phyloP scores from a whole-genome alignment of 2,329 filamentous ascomycete species.

The Fonsecaea pedrosoi region DNA sequence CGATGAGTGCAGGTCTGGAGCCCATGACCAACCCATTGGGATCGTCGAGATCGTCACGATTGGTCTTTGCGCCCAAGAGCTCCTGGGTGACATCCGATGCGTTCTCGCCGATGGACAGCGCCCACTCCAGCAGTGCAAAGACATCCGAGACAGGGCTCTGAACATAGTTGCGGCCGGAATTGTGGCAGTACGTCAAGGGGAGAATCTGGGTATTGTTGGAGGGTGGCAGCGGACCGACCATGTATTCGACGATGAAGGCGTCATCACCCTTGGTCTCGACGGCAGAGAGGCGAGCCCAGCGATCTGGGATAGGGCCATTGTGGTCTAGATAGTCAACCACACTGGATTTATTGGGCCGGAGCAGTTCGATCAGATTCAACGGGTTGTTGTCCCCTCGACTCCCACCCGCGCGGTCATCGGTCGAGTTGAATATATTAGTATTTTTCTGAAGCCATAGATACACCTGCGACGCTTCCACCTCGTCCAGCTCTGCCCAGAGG shows the following conservation, averaged over 20 bases:
- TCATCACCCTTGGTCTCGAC: conserved; percentile 23
- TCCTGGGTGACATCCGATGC: conserved; percentile 40
- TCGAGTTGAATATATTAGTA: conserved; percentile 14
- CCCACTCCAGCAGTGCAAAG: conserved; percentile 39
- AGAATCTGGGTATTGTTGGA: conserved; percentile 47
- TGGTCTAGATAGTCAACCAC: conserved; percentile 55
- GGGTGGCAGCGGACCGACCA: conserved; percentile 59
- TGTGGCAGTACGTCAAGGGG: conserved; percentile 54
- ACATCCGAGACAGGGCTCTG: conserved; percentile 42
- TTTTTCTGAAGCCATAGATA: conserved; percentile 24
- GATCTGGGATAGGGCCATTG: conserved; percentile 45
- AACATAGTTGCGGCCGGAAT: conserved; percentile 48
- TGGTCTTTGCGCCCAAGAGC: conserved; percentile 37
- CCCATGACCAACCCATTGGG: conserved; percentile 30
- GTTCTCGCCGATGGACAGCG: conserved; percentile 33
- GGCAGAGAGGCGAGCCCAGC: conserved; percentile 57
- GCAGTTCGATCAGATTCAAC: conserved; percentile 56
- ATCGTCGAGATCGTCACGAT: conserved; percentile 32
- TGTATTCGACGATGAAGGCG: conserved; percentile 46
- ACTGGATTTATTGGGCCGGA: conserved; percentile 58
- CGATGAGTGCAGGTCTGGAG: conserved; percentile 28
- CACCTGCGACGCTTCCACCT: conserved; percentile 28
- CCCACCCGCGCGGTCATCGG: not conserved
- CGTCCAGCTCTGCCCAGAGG: conserved; percentile 30
- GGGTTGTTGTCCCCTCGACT: conserved; percentile 50